Evolutionary conservation across 495 filamentous ascomycete genomes (phyloP).

Genomic region (Evansstolkia leycettana): DNA sequence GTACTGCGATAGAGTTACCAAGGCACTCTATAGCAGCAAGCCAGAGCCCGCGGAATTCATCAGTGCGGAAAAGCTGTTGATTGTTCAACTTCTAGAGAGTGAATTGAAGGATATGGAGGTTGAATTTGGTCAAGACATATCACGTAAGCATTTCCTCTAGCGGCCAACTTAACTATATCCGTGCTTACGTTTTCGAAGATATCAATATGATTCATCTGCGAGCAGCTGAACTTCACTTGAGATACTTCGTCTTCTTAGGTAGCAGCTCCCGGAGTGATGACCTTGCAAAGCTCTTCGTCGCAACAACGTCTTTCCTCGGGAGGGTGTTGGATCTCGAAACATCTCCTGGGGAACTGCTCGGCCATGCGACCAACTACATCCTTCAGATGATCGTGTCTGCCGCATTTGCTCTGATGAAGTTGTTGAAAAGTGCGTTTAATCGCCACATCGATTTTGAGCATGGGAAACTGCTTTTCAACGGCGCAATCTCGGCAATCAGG

Average conservation of each 20-base stretch:
- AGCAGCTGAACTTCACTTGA: conserved; percentile 31
- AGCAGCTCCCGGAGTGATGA: conserved; percentile 52
- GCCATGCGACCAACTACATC: conserved; percentile 75
- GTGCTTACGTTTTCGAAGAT: conserved; percentile 48
- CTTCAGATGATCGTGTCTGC: conserved; percentile 88
- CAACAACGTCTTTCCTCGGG: conserved; percentile 41
- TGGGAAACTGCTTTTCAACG: conserved; percentile 65
- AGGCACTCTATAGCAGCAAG: conserved; percentile 72
- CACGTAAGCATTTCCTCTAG: conserved; percentile 30
- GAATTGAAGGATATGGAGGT: conserved; percentile 43
- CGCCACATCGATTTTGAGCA: conserved; percentile 54
- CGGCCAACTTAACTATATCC: conserved; percentile 37
- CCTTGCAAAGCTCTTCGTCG: conserved; percentile 55
- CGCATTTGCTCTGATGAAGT: conserved; percentile 74
- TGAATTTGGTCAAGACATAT: conserved; percentile 30
- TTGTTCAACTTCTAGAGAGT: conserved; percentile 43
- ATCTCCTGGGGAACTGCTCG: conserved; percentile 41
- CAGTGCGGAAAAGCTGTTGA: conserved; percentile 56
- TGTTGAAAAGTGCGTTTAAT: conserved; percentile 70
- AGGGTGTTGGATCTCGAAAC: conserved; percentile 37
- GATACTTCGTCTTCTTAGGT: conserved; percentile 35
- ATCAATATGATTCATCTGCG: conserved; percentile 40
- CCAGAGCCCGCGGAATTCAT: conserved; percentile 63
- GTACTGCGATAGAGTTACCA: conserved; percentile 77
- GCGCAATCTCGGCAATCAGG: conserved; percentile 65